Evolutionary conservation across 257 asterid species (phyloP), one percentile per base, ranked within the genome.

Genomic region (Sherardia arvensis): DNA sequence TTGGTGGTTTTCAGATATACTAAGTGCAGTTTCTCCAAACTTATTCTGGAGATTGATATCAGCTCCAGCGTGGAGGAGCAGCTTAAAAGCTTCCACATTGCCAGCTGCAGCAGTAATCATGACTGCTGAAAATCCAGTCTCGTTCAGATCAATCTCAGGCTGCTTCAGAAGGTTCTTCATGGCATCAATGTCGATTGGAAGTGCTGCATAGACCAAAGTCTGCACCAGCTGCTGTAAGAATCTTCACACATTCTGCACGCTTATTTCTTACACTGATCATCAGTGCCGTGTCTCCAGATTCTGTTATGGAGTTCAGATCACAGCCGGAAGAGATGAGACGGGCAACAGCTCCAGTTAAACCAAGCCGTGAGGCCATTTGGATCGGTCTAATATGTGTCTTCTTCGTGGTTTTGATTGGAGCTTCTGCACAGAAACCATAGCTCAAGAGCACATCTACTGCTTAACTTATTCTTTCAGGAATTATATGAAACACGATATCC

Each of bases 91-190:
- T 66, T 84, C 92, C 25, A 79, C 76, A 48, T 78, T 27, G 48
- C 88, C 91, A 47, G 75, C 75, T 15, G 74, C 74, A 21, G 82
- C 91, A 59, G 88, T 88, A 62, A 76, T 55, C 91, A 86, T 86
- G 8, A 61, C 85, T 11, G 91, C 91, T 0, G 95, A 72, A 66
- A 79, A 84, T 45, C 87, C 91, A 1, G 61, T 62, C 36, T 71
- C 85, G 30, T 86, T 76, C 12, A 84, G 79, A 38, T 78, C 55
- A 54, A 83, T 4, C 49, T 80, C 66, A 1, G 83, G 85, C 23
- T 73, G 78, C 36, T 71, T 69, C 73, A 76, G 60, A 53, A 84
- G 84, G 54, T 65, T 59, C 45, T 74, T 66, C 53, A 86, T 68
- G 60, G 87, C 87, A 56, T 73, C 87, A 22, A 77, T 64, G 43